Percentiles rank a stretch among this genome's conserved stretches.
Conservation (phyloP, 768 basidiomycete species). For the Podaxis sp. region DNA sequence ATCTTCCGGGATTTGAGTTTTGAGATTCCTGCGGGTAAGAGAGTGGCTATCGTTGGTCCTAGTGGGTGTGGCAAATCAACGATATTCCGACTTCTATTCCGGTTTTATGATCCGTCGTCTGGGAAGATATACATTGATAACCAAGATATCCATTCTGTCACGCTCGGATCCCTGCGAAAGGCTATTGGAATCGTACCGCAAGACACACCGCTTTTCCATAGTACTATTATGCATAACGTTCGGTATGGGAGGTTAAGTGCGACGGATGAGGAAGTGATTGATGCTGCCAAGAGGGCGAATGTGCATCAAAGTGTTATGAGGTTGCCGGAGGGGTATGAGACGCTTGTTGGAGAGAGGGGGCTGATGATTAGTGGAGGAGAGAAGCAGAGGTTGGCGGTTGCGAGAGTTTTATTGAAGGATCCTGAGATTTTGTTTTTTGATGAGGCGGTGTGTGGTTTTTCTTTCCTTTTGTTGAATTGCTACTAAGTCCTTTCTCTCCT, state of each 20-base stretch:
- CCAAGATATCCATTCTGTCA: constrained; percentile 77
- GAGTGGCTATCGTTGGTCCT: constrained; percentile 95
- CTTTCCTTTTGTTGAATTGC: constrained; percentile 7
- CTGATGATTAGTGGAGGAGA: constrained; percentile 99
- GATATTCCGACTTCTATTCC: constrained; percentile 88
- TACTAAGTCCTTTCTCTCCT: neutral
- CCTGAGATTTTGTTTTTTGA: constrained; percentile 97
- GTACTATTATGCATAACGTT: constrained; percentile 93
- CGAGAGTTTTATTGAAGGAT: constrained; percentile 89
- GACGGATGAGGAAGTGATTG: constrained; percentile 84
- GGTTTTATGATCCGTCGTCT: constrained; percentile 85
- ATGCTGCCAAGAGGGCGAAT: constrained; percentile 82
- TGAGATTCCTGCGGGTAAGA: constrained; percentile 92
- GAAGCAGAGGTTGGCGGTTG: constrained; percentile 95
- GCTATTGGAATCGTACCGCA: constrained; percentile 94
- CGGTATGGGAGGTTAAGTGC: constrained; percentile 89
- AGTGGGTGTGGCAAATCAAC: constrained; percentile 98
- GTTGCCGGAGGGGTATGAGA: constrained; percentile 83
- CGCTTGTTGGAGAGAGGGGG: constrained; percentile 94
- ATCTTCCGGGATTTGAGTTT: constrained; percentile 91
- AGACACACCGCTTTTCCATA: constrained; percentile 97
- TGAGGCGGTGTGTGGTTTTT: constrained; percentile 77
- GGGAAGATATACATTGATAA: constrained; percentile 87
- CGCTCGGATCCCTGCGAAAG: constrained; percentile 67
- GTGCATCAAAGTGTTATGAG: constrained; percentile 78